Base-by-base conservation (phyloP, 2,329 filamentous ascomycete species). In the Cladophialophora psammophila region DNA sequence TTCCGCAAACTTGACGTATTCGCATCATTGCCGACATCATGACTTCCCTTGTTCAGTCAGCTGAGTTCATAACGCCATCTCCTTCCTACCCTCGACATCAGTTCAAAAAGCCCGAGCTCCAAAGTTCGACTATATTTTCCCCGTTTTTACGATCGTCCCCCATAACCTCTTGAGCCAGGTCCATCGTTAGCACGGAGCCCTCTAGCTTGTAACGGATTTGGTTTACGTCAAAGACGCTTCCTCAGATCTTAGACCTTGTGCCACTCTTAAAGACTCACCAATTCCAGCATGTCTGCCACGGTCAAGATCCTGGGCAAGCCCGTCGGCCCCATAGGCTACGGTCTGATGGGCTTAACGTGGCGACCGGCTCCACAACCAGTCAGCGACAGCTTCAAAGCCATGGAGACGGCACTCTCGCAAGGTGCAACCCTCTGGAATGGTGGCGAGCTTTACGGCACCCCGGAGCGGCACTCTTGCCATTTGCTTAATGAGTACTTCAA, bases 381-480 rank as follows among this genome's bases (percentile, higher is more conserved):
- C 6, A 74, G 74, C 20, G 72, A 75, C 52, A 76, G 73, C 63
- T 82, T 88, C 68, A 83, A 82, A 52, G 84, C 86, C 10, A 81
- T 91, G 77, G 84, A 84, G 71, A 81, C 84, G 18, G 80, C 87
- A 5, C 75, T 88, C 31, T 76, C 78, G 31, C 72, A 77, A 1
- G 81, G 82, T 36, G 78, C 80, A 60, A 82, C 82, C 66, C 80
- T 83, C 72, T 90, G 88, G 87, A 90, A 89, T 72, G 87, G 81
- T 42, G 88, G 83, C 69, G 87, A 90, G 74, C 85, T 90, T 74
- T 91, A 91, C 78, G 89, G 89, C 0, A 83, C 76, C 0, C 75
- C 84, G 0, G 80, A 86, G 20, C 82, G 82, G 73, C 89, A 90
- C 78, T 87, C 83, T 1, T 77, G 89, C 73, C 83, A 85, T 36